Base-by-base conservation (phyloP, 345 rosid genomes). In the Gossypium herbaceum region DNA sequence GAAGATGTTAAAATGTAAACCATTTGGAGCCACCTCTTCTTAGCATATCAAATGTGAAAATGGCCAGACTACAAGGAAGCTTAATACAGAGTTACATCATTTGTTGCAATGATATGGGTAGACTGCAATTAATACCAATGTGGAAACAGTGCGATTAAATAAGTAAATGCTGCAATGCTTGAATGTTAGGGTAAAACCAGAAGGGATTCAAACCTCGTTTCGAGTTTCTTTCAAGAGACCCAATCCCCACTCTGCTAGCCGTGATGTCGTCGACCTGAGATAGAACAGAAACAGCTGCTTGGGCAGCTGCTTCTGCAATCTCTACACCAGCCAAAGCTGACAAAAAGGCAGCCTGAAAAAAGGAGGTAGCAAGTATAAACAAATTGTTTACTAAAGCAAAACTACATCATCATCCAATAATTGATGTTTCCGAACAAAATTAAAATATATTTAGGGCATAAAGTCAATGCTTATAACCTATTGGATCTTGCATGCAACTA, bases 311-410 rank as follows among this genome's bases (percentile, higher is more conserved):
- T 89, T 90, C 90, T 74, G 96, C 92, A 81, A 86, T 86, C 67
- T 88, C 87, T n/a, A 79, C 73, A 34, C 98, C 99, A 22, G 94
- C 90, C 88, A 95, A 82, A 71, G 98, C 94, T 25, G 97, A 93
- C 61, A 93, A 86, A 80, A 95, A 95, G 50, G 96, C 93, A 82
- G 88, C 97, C 99, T 95, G 86, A 60, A 68, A 82, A 71, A 68
- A 45, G 41, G 1, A 57, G 59, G 78, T 56, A n/a, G 41, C 19
- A 76, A 13, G 13, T 34, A 60, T 45, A 12, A 56, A 56, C n/a
- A 17, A 75, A 22, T 61, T 45, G 34, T 39, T 34, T 52, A 5
- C 45, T 63, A 20, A 75, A 75, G 12, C 67, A 9, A 12, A 47
- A 24, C 44, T 12, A 27, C 60, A 39, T 47, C 22, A 71, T 15